A percentile compares a stretch with the other conserved stretches of the same genome.
Conservation (phyloP, 2,329 filamentous ascomycete species). For the Chrysoporthe cubensis region DNA sequence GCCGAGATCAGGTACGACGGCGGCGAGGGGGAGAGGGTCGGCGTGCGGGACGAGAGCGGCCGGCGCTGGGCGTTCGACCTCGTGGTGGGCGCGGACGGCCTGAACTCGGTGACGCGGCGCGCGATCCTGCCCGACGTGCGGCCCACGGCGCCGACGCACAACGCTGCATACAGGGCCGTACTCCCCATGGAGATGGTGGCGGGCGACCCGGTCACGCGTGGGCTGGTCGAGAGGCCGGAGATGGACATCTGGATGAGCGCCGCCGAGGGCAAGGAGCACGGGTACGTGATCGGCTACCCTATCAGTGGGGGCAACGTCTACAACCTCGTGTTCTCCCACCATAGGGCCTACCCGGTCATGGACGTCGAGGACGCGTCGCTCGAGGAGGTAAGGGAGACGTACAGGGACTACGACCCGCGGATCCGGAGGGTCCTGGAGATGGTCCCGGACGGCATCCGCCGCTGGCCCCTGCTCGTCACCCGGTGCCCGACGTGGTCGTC, state of each 20-base stretch:
- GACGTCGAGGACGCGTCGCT: constrained; percentile 44
- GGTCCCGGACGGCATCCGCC: constrained; percentile 38
- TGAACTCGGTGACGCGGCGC: constrained; percentile 44
- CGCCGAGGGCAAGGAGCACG: constrained; percentile 29
- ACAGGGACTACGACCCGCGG: constrained; percentile 49
- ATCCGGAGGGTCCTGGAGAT: constrained; percentile 47
- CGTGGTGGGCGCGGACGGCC: constrained; percentile 46
- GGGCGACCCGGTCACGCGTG: constrained; percentile 45
- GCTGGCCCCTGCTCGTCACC: constrained; percentile 50
- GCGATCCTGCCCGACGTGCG: constrained; percentile 46
- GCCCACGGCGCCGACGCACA: constrained; percentile 44
- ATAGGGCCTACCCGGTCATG: constrained; percentile 40
- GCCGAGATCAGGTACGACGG: constrained; percentile 36
- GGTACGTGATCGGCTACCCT: constrained; percentile 51
- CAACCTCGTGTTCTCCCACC: constrained; percentile 51
- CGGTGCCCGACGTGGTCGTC: constrained; percentile 47
- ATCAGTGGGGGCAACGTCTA: constrained; percentile 48
- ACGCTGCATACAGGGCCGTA: constrained; percentile 50
- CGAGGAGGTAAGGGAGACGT: constrained; percentile 46
- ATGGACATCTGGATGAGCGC: constrained; percentile 51
- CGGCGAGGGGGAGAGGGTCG: constrained; percentile 17
- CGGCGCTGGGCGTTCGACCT: constrained; percentile 39
- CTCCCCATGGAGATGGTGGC: constrained; percentile 47
- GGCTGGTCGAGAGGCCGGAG: constrained; percentile 43
- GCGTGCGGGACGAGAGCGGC: not conserved